Evolutionary conservation across 2,329 filamentous ascomycete species (phyloP).

Genomic region (Scopulariopsis brevicaulis): DNA sequence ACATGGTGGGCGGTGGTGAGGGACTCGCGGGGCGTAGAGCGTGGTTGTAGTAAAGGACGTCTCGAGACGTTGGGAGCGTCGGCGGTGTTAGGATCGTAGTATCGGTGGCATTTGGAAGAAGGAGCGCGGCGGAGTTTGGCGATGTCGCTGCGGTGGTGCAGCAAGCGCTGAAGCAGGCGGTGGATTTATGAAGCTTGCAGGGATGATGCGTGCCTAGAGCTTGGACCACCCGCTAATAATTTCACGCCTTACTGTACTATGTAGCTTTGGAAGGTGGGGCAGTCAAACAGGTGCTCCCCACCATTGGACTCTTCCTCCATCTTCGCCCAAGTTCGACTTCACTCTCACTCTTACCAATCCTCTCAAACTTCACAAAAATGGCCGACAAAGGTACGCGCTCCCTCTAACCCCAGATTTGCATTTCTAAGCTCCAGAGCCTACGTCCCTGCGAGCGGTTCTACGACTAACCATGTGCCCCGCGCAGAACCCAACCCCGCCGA

Average conservation of each 20-base stretch:
- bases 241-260: background rate
- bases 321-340: background rate
- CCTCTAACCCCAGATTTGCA: conserved; percentile 6
- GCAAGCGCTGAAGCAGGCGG: background rate
- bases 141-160: background rate
- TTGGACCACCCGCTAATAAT: background rate
- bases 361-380: conserved; percentile 17
- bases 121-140: background rate
- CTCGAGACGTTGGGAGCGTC: background rate
- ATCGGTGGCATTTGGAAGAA: background rate
- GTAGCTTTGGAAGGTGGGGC: background rate
- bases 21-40: background rate
- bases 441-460: background rate
- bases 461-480: background rate
- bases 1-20: conserved; percentile 17
- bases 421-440: background rate
- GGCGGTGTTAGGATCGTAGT: background rate
- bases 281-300: background rate
- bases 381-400: conserved; percentile 24
- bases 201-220: background rate
- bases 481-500: conserved; percentile 43
- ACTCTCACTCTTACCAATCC: background rate
- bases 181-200: background rate
- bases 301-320: background rate
- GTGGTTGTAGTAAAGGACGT: background rate